A percentile compares a stretch with the other conserved stretches of the same genome.
These are phyloP conservation scores for Inga laurina DNA, from an alignment of 306 rosid species.

Conservation along the genomic window DNA sequence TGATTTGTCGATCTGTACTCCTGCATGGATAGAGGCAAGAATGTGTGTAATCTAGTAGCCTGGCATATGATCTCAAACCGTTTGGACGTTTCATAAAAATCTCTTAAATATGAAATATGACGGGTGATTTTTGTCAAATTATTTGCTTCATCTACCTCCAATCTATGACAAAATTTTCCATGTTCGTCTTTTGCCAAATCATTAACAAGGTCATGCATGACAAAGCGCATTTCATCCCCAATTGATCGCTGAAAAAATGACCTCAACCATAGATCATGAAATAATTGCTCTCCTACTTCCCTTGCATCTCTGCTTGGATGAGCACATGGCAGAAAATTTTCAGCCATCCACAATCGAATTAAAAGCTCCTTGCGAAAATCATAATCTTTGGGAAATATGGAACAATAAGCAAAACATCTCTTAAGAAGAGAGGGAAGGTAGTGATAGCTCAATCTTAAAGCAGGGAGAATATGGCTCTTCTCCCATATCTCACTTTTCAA, in stretches of 20 bases:
- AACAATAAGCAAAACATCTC: constrained; percentile 11
- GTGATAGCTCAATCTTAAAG: constrained; percentile 32
- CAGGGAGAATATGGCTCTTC: constrained; percentile 5
- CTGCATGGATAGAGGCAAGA: background rate
- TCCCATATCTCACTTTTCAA: background rate
- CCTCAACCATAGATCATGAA: background rate
- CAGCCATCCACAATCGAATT: constrained; percentile 44
- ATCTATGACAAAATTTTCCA: background rate
- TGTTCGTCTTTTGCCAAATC: constrained; percentile 33
- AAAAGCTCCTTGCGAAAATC: constrained; percentile 3
- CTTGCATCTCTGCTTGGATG: background rate
- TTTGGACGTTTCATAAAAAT: background rate
- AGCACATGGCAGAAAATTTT: constrained; percentile 11
- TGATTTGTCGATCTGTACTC: background rate
- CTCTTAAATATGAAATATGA: constrained; percentile 2
- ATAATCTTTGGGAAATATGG: constrained; percentile 32
- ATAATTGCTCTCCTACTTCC: constrained; percentile 26
- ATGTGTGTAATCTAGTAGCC: background rate
- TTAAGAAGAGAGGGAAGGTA: background rate
- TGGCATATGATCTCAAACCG: background rate
- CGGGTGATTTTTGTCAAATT: background rate
- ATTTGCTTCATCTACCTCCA: background rate
- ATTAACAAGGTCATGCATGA: constrained; percentile 45
- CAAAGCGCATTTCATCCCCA: background rate
- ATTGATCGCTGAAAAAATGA: background rate